A percentile compares a stretch with the other conserved stretches of the same genome.
Evolutionary conservation across 2,329 filamentous ascomycete species (phyloP).

Genomic region (Juglanconis oblonga): DNA sequence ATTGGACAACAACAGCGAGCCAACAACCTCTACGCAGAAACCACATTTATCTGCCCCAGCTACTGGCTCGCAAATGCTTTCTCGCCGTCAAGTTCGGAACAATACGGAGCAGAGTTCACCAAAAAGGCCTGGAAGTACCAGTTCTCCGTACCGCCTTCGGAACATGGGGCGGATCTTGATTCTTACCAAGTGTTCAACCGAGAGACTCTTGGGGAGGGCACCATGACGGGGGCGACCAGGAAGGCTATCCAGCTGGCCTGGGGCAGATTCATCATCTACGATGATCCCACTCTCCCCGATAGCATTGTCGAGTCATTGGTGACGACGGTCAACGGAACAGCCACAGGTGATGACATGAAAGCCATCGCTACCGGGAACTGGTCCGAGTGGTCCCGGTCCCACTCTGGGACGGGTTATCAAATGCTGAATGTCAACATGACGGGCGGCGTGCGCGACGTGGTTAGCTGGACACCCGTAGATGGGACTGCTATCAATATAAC

Average conservation of each 20-base stretch:
- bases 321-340: neutral
- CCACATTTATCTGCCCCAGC: constrained; percentile 49
- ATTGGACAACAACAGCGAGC: constrained; percentile 50
- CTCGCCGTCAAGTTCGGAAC: constrained; percentile 22
- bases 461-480: constrained; percentile 11
- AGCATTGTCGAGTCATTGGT: neutral
- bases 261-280: constrained; percentile 39
- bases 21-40: constrained; percentile 48
- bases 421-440: constrained; percentile 25
- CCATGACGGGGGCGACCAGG: constrained; percentile 23
- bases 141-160: constrained; percentile 34
- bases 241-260: constrained; percentile 23
- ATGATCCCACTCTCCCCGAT: constrained; percentile 32
- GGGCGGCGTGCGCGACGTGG: constrained; percentile 14
- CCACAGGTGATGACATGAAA: constrained; percentile 8
- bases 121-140: constrained; percentile 41
- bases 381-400: constrained; percentile 17
- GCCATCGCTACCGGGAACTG: constrained; percentile 4
- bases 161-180: constrained; percentile 35
- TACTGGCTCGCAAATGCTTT: constrained; percentile 51
- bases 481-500: constrained; percentile 27
- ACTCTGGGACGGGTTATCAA: neutral
- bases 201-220: constrained; percentile 6
- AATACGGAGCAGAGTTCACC: constrained; percentile 13
- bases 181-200: constrained; percentile 21